Base-by-base conservation (phyloP, 1,139 yeast genomes). In the Blastobotrys buckinghamii region DNA sequence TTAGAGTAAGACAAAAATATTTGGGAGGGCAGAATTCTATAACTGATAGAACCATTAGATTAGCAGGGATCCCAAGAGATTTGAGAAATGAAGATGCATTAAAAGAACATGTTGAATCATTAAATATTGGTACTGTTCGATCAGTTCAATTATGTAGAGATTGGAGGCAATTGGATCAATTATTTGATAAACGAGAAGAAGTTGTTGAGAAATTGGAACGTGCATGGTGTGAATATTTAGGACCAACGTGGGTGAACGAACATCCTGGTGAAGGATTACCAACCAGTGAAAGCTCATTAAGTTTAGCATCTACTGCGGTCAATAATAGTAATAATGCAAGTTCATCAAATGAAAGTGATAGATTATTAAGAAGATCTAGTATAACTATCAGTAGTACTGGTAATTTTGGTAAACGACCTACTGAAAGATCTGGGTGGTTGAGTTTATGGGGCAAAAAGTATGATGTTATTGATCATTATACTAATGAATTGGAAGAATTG, bases 51-150 rank as follows among this genome's bases (percentile, higher is more conserved):
- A 92, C 98, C 0, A 85, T 92, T 48, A 72, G 94, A 51, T 67
- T 92, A 24, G 84, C 94, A 40, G 97, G 97, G 0, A 87, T 92
- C n/a, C 97, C 97, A 0, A 83, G 86, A 0, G 81, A 82, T 45
- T 69, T 89, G 36, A 71, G 97, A 50, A 81, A 81, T 47, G 92
- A 82, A 55, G 74, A 75, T 22, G 80, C 78, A 13, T 69, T 92
- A 56, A 81, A 78, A 51, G 75, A 79, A 40, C 92, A 87, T 60
- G 82, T 92, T 33, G 94, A 87, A 56, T 75, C 77, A 16, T 70
- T 90, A 41, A 83, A 84, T 24, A 83, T 90, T 41, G 97, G 96
- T 1, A 81, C 78, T 52, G 95, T 90, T 0, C 78, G 84, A 29
- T 74, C 83, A 0, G 76, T 90, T 10, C 81, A 84, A 2, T 78